A percentile compares a stretch with the other conserved stretches of the same genome.
Evolutionary conservation across 2,329 filamentous ascomycete genomes (phyloP).

Genomic region (Lasiodiplodia gonubiensis): DNA sequence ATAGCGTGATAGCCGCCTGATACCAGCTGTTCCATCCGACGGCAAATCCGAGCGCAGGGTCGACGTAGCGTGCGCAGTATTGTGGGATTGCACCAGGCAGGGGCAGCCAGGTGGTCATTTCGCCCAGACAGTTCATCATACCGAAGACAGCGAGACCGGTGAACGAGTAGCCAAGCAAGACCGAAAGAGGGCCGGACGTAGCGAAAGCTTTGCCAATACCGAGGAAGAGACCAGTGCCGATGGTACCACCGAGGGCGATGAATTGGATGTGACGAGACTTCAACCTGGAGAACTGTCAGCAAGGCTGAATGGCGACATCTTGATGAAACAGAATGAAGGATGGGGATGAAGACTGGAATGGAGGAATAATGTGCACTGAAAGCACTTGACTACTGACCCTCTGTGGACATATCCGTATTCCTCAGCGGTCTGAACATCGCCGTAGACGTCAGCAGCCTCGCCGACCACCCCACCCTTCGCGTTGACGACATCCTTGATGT

Average conservation of each 20-base stretch:
- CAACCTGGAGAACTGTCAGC: constrained; percentile 38
- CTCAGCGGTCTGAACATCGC: constrained; percentile 57
- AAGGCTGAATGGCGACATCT: background rate
- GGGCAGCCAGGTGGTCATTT: constrained; percentile 38
- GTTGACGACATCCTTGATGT: constrained; percentile 36
- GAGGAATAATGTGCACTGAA: background rate
- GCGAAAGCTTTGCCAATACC: constrained; percentile 27
- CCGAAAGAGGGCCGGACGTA: constrained; percentile 35
- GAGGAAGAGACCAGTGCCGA: constrained; percentile 29
- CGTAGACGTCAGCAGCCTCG: constrained; percentile 61
- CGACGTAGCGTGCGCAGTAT: constrained; percentile 70
- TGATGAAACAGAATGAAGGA: background rate
- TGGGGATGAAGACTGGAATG: background rate
- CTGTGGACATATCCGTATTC: constrained; percentile 58
- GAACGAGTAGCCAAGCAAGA: constrained; percentile 27
- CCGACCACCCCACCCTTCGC: constrained; percentile 39
- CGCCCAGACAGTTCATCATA: constrained; percentile 37
- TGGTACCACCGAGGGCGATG: constrained; percentile 57
- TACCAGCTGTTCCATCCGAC: constrained; percentile 26
- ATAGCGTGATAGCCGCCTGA: constrained; percentile 24
- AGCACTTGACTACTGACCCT: constrained; percentile 45
- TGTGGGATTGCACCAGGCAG: constrained; percentile 76
- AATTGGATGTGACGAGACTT: constrained; percentile 64
- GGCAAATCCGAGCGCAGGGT: constrained; percentile 27
- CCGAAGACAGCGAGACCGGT: constrained; percentile 34